Percentiles rank a stretch among this genome's conserved stretches.
Conservation (phyloP, 78 protist species). For the Guillardia theta region DNA sequence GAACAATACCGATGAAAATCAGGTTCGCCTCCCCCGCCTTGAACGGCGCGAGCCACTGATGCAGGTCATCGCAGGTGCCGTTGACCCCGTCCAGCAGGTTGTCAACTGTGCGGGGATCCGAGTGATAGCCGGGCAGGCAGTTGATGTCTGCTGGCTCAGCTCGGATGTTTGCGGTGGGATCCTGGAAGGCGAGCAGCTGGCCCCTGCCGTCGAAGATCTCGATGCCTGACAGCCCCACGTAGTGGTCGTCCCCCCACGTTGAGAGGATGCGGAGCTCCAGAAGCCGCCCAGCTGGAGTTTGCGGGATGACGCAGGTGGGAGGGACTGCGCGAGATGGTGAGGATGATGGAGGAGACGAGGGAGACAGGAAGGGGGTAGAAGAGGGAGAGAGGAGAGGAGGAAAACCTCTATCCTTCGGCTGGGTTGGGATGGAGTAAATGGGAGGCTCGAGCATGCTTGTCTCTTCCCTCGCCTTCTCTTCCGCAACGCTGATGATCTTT, state of each 20-base stretch:
- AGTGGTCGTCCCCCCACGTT: constrained; percentile 82
- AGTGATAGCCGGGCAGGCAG: neutral
- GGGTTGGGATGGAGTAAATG: no score
- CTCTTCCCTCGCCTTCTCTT: neutral
- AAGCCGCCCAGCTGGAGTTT: neutral
- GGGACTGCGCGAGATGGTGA: neutral
- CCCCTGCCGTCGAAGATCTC: constrained; percentile 56
- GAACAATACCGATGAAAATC: constrained; percentile 68
- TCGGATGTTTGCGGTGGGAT: neutral
- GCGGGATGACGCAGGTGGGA: neutral
- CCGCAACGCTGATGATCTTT: neutral
- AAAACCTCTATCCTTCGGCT: neutral
- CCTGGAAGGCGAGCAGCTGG: neutral
- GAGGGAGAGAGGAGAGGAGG: neutral
- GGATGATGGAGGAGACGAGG: neutral
- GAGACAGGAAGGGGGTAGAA: neutral
- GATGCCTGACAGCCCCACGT: constrained; percentile 80
- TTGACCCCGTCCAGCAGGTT: constrained; percentile 37
- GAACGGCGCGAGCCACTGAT: constrained; percentile 48
- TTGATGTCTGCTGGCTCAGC: constrained; percentile 52
- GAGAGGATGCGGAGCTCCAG: constrained; percentile 40
- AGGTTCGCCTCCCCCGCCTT: constrained; percentile 40
- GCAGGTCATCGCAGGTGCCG: constrained; percentile 29
- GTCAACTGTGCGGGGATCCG: constrained; percentile 16
- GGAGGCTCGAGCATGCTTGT: neutral